Evolutionary conservation across 2,329 filamentous ascomycete species (phyloP).

Genomic region (Trichoderma lentiforme): DNA sequence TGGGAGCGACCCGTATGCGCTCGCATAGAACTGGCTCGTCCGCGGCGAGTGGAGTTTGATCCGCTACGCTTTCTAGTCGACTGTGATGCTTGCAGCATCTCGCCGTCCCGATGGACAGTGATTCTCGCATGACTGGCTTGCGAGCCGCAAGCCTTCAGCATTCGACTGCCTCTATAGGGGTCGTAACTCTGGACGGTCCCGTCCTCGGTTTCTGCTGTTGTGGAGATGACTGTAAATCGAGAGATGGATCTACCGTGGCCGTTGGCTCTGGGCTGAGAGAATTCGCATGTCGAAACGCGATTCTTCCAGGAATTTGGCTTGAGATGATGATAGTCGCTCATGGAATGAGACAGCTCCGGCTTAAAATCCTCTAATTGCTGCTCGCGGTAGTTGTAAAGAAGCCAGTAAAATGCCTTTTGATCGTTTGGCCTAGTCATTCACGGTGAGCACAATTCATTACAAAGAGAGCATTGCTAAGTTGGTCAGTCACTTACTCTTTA

Average conservation of each 20-base stretch:
- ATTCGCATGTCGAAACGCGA: conserved; percentile 60
- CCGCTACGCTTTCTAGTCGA: conserved; percentile 35
- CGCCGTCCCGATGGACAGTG: conserved; percentile 58
- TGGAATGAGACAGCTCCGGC: conserved; percentile 74
- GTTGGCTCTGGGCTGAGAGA: conserved; percentile 44
- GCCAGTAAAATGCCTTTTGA: conserved; percentile 89
- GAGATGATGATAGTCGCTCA: conserved; percentile 87
- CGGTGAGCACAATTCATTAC: conserved; percentile 19
- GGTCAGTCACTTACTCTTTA: conserved; percentile 52
- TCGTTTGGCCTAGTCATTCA: conserved; percentile 66
- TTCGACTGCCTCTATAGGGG: conserved; percentile 70
- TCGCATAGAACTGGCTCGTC: conserved; percentile 29
- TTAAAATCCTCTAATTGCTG: conserved; percentile 86
- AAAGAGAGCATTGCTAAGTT: neutral
- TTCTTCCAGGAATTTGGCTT: conserved; percentile 56
- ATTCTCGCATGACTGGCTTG: conserved; percentile 64
- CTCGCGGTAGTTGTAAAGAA: conserved; percentile 77
- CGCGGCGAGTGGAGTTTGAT: conserved; percentile 32
- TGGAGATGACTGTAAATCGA: conserved; percentile 64
- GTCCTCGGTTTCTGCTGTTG: conserved; percentile 50
- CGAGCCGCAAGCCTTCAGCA: conserved; percentile 38
- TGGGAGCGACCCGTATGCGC: conserved; percentile 31
- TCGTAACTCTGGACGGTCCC: conserved; percentile 69
- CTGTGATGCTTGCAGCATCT: conserved; percentile 29
- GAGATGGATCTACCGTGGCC: conserved; percentile 55